These are phyloP conservation scores for Serendipita sp. DNA, from an alignment of 1,284 basidiomycete genomes.

Conservation along the genomic window DNA sequence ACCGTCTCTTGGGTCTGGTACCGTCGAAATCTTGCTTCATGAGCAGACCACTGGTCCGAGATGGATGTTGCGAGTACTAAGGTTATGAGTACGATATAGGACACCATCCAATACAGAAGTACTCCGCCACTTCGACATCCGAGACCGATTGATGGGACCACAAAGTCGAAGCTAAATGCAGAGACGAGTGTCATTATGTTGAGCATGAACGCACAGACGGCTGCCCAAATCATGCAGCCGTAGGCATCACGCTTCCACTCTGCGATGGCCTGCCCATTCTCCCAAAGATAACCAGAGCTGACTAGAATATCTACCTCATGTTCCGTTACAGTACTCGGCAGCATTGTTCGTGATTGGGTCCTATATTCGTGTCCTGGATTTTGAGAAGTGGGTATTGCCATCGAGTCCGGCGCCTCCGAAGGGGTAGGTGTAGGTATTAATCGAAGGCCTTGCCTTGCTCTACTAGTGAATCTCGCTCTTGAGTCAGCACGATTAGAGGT, in stretches of 20 bases:
- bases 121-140: background rate
- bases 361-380: background rate
- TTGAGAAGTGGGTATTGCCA: background rate
- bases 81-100: background rate
- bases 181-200: background rate
- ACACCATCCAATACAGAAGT: background rate
- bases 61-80: background rate
- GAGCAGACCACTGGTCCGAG: background rate
- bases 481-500: too few species aligned
- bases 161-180: background rate
- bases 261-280: background rate
- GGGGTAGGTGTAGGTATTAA: background rate
- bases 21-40: background rate
- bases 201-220: background rate
- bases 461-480: too few species aligned
- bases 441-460: too few species aligned
- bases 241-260: background rate
- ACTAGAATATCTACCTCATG: background rate
- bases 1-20: background rate
- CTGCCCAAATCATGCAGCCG: background rate
- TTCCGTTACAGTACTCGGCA: background rate
- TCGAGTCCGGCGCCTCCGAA: background rate
- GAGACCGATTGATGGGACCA: background rate
- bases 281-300: background rate
- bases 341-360: background rate